Conservation (phyloP, 1,139 yeast species). For the Saccharomyces hybrid region DNA sequence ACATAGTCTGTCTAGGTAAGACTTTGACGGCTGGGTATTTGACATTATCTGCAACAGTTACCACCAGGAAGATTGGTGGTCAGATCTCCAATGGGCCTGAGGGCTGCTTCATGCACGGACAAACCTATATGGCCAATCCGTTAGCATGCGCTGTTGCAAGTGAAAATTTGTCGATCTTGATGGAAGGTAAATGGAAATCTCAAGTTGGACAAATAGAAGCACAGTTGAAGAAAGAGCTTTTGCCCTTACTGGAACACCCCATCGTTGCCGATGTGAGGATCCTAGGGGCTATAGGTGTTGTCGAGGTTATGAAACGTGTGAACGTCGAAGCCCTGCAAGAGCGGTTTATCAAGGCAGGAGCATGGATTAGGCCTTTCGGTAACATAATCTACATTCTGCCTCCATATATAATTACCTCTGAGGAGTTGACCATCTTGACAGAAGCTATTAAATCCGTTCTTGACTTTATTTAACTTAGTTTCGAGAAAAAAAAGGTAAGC, state of each 20-base stretch:
- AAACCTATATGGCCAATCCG: conserved; percentile 36
- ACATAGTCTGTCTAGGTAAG: conserved; percentile 30
- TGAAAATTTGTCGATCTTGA: conserved; percentile 29
- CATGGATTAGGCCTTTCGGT: conserved; percentile 28
- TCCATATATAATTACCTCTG: conserved; percentile 24
- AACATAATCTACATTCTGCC: conserved; percentile 29
- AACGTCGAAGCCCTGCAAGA: conserved; percentile 22
- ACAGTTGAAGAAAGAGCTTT: conserved; percentile 21
- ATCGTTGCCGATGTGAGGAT: conserved; percentile 11
- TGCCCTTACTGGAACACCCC: conserved; percentile 9
- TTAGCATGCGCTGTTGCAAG: conserved; percentile 33
- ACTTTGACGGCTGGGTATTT: conserved; percentile 32
- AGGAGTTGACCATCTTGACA: conserved; percentile 11
- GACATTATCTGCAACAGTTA: conserved; percentile 30
- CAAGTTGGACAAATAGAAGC: conserved; percentile 22
- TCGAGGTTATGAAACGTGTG: conserved; percentile 23
- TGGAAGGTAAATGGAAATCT: conserved; percentile 22
- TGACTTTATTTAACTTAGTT: neutral
- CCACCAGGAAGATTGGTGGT: conserved; percentile 18
- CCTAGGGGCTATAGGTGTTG: conserved; percentile 31
- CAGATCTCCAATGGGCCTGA: conserved; percentile 16
- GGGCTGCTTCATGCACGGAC: conserved; percentile 32
- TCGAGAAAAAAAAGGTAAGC: neutral
- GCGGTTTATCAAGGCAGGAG: conserved; percentile 21
- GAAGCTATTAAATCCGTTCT: neutral